Percentiles rank a stretch among this genome's conserved stretches.
Evolutionary conservation across 805 yeast species (phyloP).

Genomic region (Candida xiaguanensis): DNA sequence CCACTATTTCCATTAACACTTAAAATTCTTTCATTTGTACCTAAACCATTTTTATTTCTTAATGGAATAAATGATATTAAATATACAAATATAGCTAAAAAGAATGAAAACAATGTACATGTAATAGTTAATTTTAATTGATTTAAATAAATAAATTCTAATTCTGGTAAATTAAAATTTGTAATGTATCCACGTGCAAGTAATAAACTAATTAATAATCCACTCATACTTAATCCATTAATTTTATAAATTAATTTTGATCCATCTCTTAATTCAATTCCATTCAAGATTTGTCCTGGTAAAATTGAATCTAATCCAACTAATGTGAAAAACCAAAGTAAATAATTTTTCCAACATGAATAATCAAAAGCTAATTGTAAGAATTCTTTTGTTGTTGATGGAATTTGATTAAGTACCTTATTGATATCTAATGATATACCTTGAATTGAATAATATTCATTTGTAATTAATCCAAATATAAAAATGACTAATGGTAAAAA

Average conservation of each 20-base stretch:
- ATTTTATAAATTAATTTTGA: slow-evolving; percentile 67
- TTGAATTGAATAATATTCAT: slow-evolving; percentile 50
- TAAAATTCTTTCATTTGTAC: slow-evolving; percentile 64
- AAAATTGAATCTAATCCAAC: slow-evolving; percentile 59
- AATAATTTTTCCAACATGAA: slow-evolving; percentile 60
- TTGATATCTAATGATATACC: slow-evolving; percentile 46
- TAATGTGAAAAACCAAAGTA: slow-evolving; percentile 68
- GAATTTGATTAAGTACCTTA: slow-evolving; percentile 34
- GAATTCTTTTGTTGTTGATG: slow-evolving; percentile 20
- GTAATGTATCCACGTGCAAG: slow-evolving; percentile 44
- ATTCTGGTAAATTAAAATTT: slow-evolving; percentile 66
- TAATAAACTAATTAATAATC: slow-evolving; percentile 35
- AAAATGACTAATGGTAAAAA: slow-evolving; percentile 66
- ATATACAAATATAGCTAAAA: slow-evolving; percentile 64
- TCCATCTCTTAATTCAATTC: slow-evolving; percentile 76
- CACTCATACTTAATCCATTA: slow-evolving; percentile 66
- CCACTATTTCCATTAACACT: slow-evolving; percentile 88
- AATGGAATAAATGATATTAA: slow-evolving; percentile 63
- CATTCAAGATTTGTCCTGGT: slow-evolving; percentile 56
- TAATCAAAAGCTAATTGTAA: slow-evolving; percentile 36
- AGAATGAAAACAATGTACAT: slow-evolving; percentile 59
- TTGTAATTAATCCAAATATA: slow-evolving; percentile 57
- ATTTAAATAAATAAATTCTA: slow-evolving; percentile 69
- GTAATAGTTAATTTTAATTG: slow-evolving; percentile 61
- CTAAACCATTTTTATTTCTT: slow-evolving; percentile 44